A percentile compares a stretch with the other conserved stretches of the same genome.
These are phyloP conservation scores for Capsaspora owczarzaki DNA, from an alignment of 78 protist species.

Conservation along the genomic window DNA sequence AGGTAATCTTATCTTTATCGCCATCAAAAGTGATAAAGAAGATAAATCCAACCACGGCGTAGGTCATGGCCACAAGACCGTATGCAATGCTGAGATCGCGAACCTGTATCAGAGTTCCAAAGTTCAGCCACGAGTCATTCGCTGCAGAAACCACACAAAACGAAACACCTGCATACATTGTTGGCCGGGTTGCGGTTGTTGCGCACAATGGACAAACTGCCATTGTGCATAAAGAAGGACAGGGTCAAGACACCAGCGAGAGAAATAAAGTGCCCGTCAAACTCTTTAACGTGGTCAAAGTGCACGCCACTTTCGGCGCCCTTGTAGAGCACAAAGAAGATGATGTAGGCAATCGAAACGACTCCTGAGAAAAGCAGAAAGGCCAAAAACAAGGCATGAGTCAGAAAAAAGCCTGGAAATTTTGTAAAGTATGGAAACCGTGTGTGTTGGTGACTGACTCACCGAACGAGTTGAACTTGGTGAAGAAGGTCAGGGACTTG, in stretches of 20 bases:
- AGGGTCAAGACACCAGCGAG: not conserved
- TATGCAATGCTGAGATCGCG: not conserved
- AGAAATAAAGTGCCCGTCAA: not conserved
- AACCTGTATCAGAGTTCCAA: not conserved
- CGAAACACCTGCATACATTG: not conserved
- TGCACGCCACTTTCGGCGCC: not conserved
- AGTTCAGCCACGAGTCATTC: not conserved
- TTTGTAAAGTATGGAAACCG: too few relatives aligned
- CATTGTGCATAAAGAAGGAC: not conserved
- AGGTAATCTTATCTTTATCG: not conserved
- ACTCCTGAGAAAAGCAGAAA: not conserved
- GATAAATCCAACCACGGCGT: not conserved
- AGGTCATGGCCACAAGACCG: not conserved
- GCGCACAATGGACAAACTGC: not conserved
- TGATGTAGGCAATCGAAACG: not conserved
- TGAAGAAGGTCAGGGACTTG: constrained; percentile 18
- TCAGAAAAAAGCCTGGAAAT: too few relatives aligned
- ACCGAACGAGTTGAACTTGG: constrained; percentile 40
- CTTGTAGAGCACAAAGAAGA: not conserved
- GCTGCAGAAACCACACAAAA: not conserved
- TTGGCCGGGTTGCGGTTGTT: not conserved
- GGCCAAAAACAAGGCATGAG: too few relatives aligned
- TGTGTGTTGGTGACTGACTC: too few relatives aligned
- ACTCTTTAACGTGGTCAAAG: not conserved
- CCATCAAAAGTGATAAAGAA: not conserved